These are phyloP conservation scores for Cladosporium austrohemisphaericum DNA, from an alignment of 2,329 filamentous ascomycete genomes.

Conservation along the genomic window DNA sequence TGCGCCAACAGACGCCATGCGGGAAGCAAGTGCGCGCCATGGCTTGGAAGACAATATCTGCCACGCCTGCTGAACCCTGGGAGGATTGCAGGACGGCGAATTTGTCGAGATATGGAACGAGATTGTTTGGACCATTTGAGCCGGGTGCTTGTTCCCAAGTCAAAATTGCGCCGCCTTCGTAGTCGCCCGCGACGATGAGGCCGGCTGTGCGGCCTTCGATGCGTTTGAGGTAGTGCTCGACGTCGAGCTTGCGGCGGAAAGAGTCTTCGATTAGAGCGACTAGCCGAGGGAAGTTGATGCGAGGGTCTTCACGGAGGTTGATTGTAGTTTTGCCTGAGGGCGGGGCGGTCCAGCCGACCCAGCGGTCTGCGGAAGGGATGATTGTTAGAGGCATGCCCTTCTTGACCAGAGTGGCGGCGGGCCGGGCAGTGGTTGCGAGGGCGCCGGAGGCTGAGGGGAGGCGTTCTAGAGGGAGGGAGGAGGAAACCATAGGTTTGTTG, in stretches of 20 bases:
- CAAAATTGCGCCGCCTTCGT: conserved; percentile 90
- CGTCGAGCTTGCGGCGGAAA: conserved; percentile 79
- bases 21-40: conserved; percentile 92
- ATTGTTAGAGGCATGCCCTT: conserved; percentile 85
- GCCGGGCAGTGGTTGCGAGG: conserved; percentile 21
- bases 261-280: conserved; percentile 90
- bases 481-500: conserved; percentile 88
- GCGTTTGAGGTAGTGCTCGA: conserved; percentile 76
- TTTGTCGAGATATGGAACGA: conserved; percentile 94
- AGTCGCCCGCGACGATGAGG: conserved; percentile 90
- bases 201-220: conserved; percentile 79
- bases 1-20: conserved; percentile 85
- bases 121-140: conserved; percentile 48
- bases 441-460: conserved; percentile 40
- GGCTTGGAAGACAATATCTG: conserved; percentile 92
- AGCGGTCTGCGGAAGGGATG: conserved; percentile 63
- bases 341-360: conserved; percentile 65
- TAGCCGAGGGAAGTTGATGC: conserved; percentile 77
- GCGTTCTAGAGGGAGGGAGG: conserved; percentile 75
- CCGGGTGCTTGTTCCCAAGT: conserved; percentile 80
- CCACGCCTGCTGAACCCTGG: conserved; percentile 80
- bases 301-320: conserved; percentile 67
- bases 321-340: conserved; percentile 57
- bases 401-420: conserved; percentile 77
- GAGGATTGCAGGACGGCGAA: conserved; percentile 87